Conservation (phyloP, 345 rosid species). For the Litchi chinensis region DNA sequence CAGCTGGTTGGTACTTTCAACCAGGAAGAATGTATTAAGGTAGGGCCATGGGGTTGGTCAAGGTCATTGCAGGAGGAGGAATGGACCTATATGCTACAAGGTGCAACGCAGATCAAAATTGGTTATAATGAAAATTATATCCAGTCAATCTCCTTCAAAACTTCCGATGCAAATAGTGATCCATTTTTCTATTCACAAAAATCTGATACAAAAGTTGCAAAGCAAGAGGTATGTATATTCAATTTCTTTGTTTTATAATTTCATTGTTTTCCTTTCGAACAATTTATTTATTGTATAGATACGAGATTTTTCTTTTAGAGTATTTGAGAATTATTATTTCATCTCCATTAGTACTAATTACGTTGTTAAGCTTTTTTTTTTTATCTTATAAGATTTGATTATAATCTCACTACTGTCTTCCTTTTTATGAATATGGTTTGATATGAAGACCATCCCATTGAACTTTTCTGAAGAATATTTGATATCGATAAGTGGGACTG, state of each 20-base stretch:
- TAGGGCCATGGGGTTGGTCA: conserved; percentile 1
- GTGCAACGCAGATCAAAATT: background rate
- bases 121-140: background rate
- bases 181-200: background rate
- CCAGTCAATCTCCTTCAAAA: background rate
- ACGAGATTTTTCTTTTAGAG: too few species aligned
- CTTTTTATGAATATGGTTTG: background rate
- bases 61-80: background rate
- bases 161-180: background rate
- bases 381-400: too few species aligned
- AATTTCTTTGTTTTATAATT: background rate
- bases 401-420: too few species aligned
- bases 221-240: background rate
- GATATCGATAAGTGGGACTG: background rate
- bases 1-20: background rate
- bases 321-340: too few species aligned
- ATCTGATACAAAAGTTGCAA: background rate
- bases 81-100: background rate
- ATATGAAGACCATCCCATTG: background rate
- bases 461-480: background rate
- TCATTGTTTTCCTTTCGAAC: too few species aligned
- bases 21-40: background rate
- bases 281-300: too few species aligned
- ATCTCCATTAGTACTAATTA: too few species aligned
- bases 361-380: too few species aligned